Evolutionary conservation across 2,329 filamentous ascomycete genomes (phyloP).

Genomic region (Curvularia eragrostidis): DNA sequence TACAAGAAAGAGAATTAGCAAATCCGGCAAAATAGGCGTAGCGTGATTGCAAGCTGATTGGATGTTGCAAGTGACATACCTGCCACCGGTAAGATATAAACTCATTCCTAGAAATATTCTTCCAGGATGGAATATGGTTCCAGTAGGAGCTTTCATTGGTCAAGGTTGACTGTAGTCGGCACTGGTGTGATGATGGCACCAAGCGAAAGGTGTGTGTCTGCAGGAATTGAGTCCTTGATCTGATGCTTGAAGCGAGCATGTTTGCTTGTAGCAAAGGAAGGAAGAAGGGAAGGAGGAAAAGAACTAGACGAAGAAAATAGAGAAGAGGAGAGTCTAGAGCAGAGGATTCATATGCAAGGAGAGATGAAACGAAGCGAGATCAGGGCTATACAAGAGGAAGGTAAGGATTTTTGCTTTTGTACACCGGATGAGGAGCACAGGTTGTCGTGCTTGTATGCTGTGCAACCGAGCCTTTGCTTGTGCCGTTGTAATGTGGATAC

Average conservation of each 20-base stretch:
- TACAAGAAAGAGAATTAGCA: conserved; percentile 29
- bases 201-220: background rate
- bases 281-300: background rate
- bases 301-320: background rate
- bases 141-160: conserved; percentile 53
- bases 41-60: background rate
- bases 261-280: background rate
- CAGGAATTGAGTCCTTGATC: conserved; percentile 4
- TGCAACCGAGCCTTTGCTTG: conserved; percentile 3
- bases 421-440: background rate
- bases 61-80: conserved; percentile 50
- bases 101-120: conserved; percentile 54
- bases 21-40: background rate
- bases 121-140: conserved; percentile 60
- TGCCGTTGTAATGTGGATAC: conserved; percentile 4
- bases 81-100: conserved; percentile 64
- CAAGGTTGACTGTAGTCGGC: conserved; percentile 21
- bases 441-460: conserved; percentile 3
- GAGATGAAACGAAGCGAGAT: background rate
- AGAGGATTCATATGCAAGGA: background rate
- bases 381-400: background rate
- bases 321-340: background rate
- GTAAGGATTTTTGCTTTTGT: background rate
- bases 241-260: conserved; percentile 12
- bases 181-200: conserved; percentile 3